Base-by-base conservation (phyloP, 768 basidiomycete genomes). In the Sarcodon sp. region DNA sequence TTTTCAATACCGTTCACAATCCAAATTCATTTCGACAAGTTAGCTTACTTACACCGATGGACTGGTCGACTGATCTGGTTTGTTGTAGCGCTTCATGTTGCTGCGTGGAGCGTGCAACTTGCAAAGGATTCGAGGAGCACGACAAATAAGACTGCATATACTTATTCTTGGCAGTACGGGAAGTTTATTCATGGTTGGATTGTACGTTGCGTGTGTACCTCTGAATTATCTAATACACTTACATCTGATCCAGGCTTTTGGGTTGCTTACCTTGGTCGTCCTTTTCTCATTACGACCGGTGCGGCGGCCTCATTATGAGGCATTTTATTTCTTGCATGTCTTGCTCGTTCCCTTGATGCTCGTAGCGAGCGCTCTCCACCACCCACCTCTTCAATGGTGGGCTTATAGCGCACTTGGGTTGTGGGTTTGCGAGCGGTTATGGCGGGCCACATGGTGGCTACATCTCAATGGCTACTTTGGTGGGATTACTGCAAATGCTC, bases 11-110 rank as follows among this genome's bases (percentile, higher is more conserved):
- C 78, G 0, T 74, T 73, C 52, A 66, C 77, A 49, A 72, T 73
- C 36, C 77, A 83, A 47, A 54, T 86, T n/a, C 73, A 77, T 55
- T 83, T 82, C 55, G 86, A 89, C 68, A 85, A 85, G 58, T 73
- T 87, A 8, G 71, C 77, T 4, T 70, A 77, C 63, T 64, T 87
- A 6, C 87, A 88, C 61, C 73, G 75, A 27, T 84, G 84, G 79
- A 65, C 74, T 4, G 87, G 80, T 1, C 68, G 84, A 46, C 63
- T 87, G 38, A 70, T 87, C 16, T 89, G 82, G 78, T 59, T 77
- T 43, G 59, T 83, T 47, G 72, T 75, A 6, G 60, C 72, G 3
- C 53, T 77, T 3, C 86, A 89, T 59, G 76, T 80, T 33, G 67
- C 63, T 2, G 63, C 81, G 1, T 89, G 86, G 87, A 78, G 76